Conservation (phyloP, 225 moss, liverwort and hornwort species). For the Bryum argenteum region DNA sequence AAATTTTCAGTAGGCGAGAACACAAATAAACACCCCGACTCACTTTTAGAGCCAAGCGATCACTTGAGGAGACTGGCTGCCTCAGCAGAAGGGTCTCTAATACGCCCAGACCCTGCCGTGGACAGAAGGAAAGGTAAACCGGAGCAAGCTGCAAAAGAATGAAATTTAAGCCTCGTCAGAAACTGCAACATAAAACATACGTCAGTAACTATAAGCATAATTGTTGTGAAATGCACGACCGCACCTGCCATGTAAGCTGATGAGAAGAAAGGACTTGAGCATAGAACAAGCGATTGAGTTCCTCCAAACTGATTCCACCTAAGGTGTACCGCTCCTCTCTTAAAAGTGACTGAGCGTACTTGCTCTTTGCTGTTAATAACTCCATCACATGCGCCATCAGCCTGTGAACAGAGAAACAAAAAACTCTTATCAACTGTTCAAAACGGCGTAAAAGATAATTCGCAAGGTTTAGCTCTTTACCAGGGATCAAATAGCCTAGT, state of each 20-base stretch:
- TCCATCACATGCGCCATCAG: slow-evolving; percentile 91
- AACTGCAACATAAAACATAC: slow-evolving; percentile 14
- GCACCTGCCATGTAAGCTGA: slow-evolving; percentile 93
- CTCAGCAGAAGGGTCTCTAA: slow-evolving; percentile 76
- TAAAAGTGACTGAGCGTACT: slow-evolving; percentile 72
- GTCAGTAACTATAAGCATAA: slow-evolving; percentile 22
- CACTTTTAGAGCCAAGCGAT: slow-evolving; percentile 84
- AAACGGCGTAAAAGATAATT: slow-evolving; percentile 15
- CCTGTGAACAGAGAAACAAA: slow-evolving; percentile 47
- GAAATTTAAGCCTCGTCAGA: slow-evolving; percentile 9
- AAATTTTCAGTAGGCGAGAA: slow-evolving; percentile 3
- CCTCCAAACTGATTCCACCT: slow-evolving; percentile 93
- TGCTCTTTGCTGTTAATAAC: slow-evolving; percentile 84
- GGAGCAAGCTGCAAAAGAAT: slow-evolving; percentile 74
- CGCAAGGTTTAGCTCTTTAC: slow-evolving; percentile 35
- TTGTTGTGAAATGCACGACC: slow-evolving; percentile 17
- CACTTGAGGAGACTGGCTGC: slow-evolving; percentile 76
- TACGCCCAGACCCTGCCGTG: slow-evolving; percentile 88
- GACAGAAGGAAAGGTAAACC: slow-evolving; percentile 84
- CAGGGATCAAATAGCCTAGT: slow-evolving; percentile 79
- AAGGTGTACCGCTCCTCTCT: slow-evolving; percentile 69
- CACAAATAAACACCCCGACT: slow-evolving; percentile 18
- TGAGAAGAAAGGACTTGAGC: slow-evolving; percentile 90
- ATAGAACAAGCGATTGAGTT: slow-evolving; percentile 81
- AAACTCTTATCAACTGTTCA: slow-evolving; percentile 4